Evolutionary conservation across 257 asterid genomes (phyloP), one percentile per base, ranked within the genome.

Genomic region (Lavandula angustifolia): DNA sequence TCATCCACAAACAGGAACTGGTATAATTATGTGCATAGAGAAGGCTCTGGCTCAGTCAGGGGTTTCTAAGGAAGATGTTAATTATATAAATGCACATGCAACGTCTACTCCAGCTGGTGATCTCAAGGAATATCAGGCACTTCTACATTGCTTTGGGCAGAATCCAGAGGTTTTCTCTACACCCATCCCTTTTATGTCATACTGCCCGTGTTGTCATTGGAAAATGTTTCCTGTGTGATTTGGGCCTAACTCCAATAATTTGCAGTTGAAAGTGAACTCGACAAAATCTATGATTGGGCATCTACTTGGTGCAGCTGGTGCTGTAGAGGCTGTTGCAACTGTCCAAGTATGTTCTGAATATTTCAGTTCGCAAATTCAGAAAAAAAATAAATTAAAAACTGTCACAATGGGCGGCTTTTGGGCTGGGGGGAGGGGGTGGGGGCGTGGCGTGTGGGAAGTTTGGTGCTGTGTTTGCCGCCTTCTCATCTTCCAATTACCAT

Each of bases 261-360:
- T 82, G 70, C 86, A 94, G 97, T 79, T 94, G 72, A 79, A 79
- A 64, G 92, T 94, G 85, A 94, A 94, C 85, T 89, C 99, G 37
- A 89, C 97, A 72, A 94, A 94, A 77, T 94, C 99, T 57, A 94
- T 94, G 97, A 86, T 78, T 17, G 99, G 99, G 31, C 99, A 94
- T 80, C 84, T 94, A 56, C 94, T 94, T 35, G 99, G 99, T 44
- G 99, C 99, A 70, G 95, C 97, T 73, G 99, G 97, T 72, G 96
- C 92, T 53, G 97, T 94, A 61, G 97, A 90, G 73, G 97, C 97
- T 77, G 91, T 94, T 71, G 97, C 95, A 69, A 82, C 97, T 63
- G 87, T 92, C 69, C 96, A 92, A 96, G 99, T 87, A 59, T 40
- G 50, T 64, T 69, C 17, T 74, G 18, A 50, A 46, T 33, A 49